phyloP scores from a whole-genome alignment of 2,329 filamentous ascomycete genomes.

The Diplodia corticola region DNA sequence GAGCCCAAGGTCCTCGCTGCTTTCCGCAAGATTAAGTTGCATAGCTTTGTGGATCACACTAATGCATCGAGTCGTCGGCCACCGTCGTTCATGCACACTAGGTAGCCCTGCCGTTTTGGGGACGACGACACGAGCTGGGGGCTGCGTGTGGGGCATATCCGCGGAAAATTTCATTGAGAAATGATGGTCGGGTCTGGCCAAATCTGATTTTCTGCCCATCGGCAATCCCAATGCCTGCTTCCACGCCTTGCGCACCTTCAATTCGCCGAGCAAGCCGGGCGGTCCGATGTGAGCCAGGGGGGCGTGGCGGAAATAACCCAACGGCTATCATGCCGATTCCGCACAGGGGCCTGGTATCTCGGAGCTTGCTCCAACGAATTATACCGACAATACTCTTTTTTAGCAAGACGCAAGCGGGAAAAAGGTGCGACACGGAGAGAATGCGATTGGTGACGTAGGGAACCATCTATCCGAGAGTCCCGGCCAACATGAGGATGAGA shows the following conservation, averaged over 20 bases:
- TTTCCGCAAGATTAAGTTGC: conserved; percentile 5
- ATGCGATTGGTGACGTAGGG: neutral
- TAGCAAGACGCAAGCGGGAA: neutral
- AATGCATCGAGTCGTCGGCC: neutral
- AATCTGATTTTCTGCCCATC: neutral
- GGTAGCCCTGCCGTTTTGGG: neutral
- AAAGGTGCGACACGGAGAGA: neutral
- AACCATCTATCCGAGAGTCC: neutral
- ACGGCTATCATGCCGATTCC: neutral
- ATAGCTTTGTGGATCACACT: neutral
- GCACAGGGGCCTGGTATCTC: neutral
- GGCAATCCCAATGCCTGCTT: no score
- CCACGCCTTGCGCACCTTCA: neutral
- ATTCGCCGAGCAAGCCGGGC: neutral
- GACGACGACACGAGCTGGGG: neutral
- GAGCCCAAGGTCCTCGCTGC: neutral
- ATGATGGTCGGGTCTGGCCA: neutral
- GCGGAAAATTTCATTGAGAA: neutral
- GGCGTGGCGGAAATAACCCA: neutral
- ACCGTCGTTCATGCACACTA: neutral
- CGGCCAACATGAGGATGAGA: neutral
- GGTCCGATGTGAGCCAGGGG: neutral
- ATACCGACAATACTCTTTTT: neutral
- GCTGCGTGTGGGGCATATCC: neutral
- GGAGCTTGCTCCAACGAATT: neutral